phyloP scores from a whole-genome alignment of 148 eudicot species.

The Cornus controversa region DNA sequence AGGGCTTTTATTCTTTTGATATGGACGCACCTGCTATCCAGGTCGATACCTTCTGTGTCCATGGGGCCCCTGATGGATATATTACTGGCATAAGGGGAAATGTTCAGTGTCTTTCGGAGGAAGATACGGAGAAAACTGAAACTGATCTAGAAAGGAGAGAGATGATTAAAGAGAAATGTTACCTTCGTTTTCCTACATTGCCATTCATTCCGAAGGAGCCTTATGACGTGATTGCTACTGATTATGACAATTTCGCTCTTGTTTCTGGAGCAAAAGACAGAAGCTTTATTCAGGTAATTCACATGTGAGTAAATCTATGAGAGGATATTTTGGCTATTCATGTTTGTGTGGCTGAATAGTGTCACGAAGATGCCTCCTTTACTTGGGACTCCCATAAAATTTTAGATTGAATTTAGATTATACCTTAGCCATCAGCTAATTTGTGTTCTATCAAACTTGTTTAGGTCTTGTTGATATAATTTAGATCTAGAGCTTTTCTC shows the following conservation, averaged over 20 bases:
- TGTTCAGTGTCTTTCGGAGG: slow-evolving; percentile 85
- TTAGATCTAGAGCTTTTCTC: neutral
- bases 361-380: neutral
- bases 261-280: slow-evolving; percentile 94
- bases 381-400: neutral
- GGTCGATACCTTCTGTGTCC: slow-evolving; percentile 94
- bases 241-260: slow-evolving; percentile 75
- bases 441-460: neutral
- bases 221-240: slow-evolving; percentile 91
- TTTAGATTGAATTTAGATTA: too few species aligned
- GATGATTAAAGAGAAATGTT: slow-evolving; percentile 86
- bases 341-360: neutral
- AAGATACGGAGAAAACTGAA: slow-evolving; percentile 51
- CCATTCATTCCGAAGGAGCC: slow-evolving; percentile 95
- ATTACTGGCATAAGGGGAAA: slow-evolving; percentile 94
- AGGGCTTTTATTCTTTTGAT: slow-evolving; percentile 82
- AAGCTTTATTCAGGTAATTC: slow-evolving; percentile 81
- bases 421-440: neutral
- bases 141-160: slow-evolving; percentile 65
- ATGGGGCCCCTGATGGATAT: slow-evolving; percentile 90
- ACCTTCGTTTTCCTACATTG: slow-evolving; percentile 92
- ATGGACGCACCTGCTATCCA: slow-evolving; percentile 60
- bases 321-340: neutral
- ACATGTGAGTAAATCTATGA: neutral
- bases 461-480: neutral